Conservation (phyloP, 805 yeast genomes). For the Ogataea populi-albae region DNA sequence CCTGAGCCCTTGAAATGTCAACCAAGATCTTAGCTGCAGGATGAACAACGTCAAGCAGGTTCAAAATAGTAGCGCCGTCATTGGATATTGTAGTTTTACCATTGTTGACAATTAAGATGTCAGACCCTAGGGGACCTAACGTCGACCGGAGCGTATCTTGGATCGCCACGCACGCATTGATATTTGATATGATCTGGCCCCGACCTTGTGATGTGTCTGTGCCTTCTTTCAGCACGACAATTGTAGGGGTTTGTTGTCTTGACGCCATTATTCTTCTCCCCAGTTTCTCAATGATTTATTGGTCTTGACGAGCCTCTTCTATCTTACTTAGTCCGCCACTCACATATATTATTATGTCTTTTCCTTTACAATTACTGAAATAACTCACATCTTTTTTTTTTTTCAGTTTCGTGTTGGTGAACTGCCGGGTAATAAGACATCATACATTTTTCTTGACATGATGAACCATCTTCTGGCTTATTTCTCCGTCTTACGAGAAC, state of each 20-base stretch:
- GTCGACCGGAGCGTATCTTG: slow-evolving; percentile 95
- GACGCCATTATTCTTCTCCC: too few relatives aligned
- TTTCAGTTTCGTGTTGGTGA: too few relatives aligned
- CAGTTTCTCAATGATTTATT: too few relatives aligned
- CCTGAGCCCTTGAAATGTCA: slow-evolving; percentile 93
- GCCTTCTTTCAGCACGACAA: slow-evolving; percentile 96
- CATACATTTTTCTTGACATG: too few relatives aligned
- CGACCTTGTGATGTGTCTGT: slow-evolving; percentile 96
- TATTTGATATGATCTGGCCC: slow-evolving; percentile 92
- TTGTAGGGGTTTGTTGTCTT: slow-evolving; percentile 88
- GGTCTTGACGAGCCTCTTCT: too few relatives aligned
- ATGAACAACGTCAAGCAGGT: slow-evolving; percentile 89
- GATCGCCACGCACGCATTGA: slow-evolving; percentile 95
- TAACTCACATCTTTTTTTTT: too few relatives aligned
- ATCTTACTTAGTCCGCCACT: too few relatives aligned
- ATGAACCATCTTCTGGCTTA: too few relatives aligned
- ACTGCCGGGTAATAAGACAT: too few relatives aligned
- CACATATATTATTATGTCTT: too few relatives aligned
- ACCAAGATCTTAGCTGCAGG: slow-evolving; percentile 98
- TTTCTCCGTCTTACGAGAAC: too few relatives aligned
- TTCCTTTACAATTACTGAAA: too few relatives aligned
- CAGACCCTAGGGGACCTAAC: slow-evolving; percentile 96
- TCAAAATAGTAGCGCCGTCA: slow-evolving; percentile 96
- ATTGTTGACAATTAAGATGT: slow-evolving; percentile 80
- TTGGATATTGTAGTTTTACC: slow-evolving; percentile 94